phyloP scores from a whole-genome alignment of 2,329 filamentous ascomycete species.

The Hypoxylon sp. region DNA sequence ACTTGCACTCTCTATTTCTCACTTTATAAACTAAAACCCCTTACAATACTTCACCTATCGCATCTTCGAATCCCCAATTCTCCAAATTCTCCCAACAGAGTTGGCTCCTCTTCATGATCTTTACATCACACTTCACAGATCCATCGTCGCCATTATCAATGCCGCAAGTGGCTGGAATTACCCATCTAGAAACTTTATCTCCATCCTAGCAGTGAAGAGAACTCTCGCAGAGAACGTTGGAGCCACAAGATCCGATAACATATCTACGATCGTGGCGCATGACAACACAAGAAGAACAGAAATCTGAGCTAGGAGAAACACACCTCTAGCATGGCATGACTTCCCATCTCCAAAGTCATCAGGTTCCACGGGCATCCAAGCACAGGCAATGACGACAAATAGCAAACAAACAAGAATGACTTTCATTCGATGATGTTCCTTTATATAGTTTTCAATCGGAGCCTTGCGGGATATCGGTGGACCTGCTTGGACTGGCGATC shows the following conservation, averaged over 20 bases:
- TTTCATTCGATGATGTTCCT: conserved; percentile 49
- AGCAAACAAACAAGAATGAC: conserved; percentile 46
- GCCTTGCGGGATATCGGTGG: conserved; percentile 56
- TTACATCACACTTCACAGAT: neutral
- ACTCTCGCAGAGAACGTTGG: conserved; percentile 46
- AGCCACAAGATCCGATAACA: conserved; percentile 45
- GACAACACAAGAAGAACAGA: conserved; percentile 63
- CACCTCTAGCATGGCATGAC: conserved; percentile 31
- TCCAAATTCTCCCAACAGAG: neutral
- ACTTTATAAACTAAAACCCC: neutral
- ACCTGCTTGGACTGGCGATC: conserved; percentile 45
- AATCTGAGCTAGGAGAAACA: conserved; percentile 61
- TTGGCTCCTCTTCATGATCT: neutral
- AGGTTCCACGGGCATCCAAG: conserved; percentile 35
- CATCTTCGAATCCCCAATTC: neutral
- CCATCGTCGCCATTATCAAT: conserved; percentile 7
- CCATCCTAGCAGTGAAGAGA: conserved; percentile 53
- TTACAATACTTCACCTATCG: neutral
- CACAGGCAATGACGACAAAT: conserved; percentile 53
- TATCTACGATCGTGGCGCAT: conserved; percentile 49
- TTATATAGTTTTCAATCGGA: conserved; percentile 70
- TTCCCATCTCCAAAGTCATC: conserved; percentile 26
- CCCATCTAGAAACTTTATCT: neutral
- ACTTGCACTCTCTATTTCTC: neutral
- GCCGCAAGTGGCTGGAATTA: neutral